A percentile compares a stretch with the other conserved stretches of the same genome.
phyloP scores from a whole-genome alignment of 306 rosid species.

The Glycyrrhiza uralensis region DNA sequence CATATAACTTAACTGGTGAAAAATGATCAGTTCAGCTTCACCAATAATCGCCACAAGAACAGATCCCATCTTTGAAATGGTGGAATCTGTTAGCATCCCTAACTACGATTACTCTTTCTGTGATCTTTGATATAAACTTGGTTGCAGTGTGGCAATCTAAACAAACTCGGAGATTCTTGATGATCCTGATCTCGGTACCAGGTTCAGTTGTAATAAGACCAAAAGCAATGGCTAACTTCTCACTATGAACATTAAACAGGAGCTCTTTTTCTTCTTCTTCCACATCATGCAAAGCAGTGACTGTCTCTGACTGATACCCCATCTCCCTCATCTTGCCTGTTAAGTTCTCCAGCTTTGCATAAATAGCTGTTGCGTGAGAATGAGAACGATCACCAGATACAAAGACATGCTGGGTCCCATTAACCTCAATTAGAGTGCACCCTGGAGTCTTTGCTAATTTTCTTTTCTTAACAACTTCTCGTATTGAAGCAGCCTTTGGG shows the following conservation, averaged over 20 bases:
- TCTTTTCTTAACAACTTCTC: conserved; percentile 67
- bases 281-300: conserved; percentile 81
- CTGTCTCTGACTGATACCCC: conserved; percentile 75
- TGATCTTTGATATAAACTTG: conserved; percentile 83
- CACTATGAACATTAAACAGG: conserved; percentile 82
- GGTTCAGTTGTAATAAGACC: conserved; percentile 79
- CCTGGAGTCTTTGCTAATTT: conserved; percentile 84
- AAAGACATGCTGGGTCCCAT: conserved; percentile 65
- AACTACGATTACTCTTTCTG: conserved; percentile 78
- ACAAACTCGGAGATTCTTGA: conserved; percentile 95
- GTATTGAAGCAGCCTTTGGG: conserved; percentile 85
- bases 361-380: conserved; percentile 67
- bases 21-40: conserved; percentile 38
- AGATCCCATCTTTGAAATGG: conserved; percentile 78
- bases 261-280: conserved; percentile 98
- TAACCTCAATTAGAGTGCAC: conserved; percentile 85
- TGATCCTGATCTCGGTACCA: conserved; percentile 81
- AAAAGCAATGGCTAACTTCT: conserved; percentile 90
- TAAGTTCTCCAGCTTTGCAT: conserved; percentile 79
- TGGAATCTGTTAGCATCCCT: conserved; percentile 98
- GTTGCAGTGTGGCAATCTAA: conserved; percentile 90
- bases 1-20: conserved; percentile 26
- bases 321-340: conserved; percentile 75
- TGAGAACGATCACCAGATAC: conserved; percentile 78
- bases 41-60: conserved; percentile 95